Percentiles rank a stretch among this genome's conserved stretches.
These are phyloP conservation scores for Erodium trifolium DNA, from an alignment of 441 rosid genomes.

Conservation along the genomic window DNA sequence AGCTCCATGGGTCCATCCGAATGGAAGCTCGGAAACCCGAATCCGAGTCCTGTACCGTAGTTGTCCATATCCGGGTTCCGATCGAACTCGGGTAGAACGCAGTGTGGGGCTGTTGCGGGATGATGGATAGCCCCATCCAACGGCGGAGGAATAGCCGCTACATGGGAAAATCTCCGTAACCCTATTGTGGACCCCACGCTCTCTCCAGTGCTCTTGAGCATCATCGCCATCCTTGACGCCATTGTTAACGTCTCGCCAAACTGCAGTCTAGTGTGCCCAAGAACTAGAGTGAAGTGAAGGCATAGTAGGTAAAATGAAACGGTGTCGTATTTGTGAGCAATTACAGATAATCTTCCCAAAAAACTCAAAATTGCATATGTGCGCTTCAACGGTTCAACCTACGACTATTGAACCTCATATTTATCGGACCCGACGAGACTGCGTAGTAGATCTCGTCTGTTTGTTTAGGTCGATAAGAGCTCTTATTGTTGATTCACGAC, in stretches of 20 bases:
- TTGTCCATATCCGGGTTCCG: not conserved
- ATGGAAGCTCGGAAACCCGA: not conserved
- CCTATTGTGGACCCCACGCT: constrained; percentile 16
- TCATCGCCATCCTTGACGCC: constrained; percentile 39
- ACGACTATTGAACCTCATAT: no score
- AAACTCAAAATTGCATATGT: no score
- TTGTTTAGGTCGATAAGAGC: no score
- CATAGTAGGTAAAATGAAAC: no score
- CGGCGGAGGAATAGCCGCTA: constrained; percentile 42
- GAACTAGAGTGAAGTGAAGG: no score
- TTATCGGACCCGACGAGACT: no score
- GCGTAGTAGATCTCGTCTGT: no score
- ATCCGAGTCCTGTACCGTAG: not conserved
- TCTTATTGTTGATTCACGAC: no score
- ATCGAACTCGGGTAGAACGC: not conserved
- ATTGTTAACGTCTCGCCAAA: constrained; percentile 17
- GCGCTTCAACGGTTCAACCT: no score
- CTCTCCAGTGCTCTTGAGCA: constrained; percentile 30
- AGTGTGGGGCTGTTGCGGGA: not conserved
- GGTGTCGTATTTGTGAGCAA: no score
- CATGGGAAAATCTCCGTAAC: constrained; percentile 29
- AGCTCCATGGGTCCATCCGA: not conserved
- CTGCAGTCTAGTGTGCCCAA: no score
- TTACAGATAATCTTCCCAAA: no score
- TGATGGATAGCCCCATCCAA: constrained; percentile 13